Conservation (phyloP, 2,329 filamentous ascomycete genomes). For the Parastagonospora nodorum region DNA sequence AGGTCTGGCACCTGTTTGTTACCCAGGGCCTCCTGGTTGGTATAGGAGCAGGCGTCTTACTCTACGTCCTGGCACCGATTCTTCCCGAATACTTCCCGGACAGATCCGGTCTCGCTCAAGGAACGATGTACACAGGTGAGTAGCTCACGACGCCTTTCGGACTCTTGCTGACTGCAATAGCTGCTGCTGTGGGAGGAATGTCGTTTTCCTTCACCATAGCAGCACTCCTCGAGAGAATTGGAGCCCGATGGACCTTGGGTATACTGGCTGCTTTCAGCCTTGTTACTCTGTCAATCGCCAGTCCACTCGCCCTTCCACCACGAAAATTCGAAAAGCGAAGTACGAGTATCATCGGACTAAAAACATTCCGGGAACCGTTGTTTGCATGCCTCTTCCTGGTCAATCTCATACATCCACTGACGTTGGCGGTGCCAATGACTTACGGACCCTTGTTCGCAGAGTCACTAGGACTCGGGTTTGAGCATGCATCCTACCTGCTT, state of each 20-base stretch:
- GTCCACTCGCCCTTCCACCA: constrained; percentile 42
- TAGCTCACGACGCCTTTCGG: neutral
- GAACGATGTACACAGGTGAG: constrained; percentile 18
- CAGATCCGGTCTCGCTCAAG: constrained; percentile 47
- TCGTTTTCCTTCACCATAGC: constrained; percentile 33
- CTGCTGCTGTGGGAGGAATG: constrained; percentile 18
- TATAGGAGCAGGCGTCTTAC: constrained; percentile 52
- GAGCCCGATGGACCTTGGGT: constrained; percentile 53
- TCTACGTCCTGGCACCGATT: constrained; percentile 52
- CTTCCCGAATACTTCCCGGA: constrained; percentile 57
- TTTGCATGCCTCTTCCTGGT: constrained; percentile 51
- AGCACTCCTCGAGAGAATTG: constrained; percentile 49
- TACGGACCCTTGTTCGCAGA: constrained; percentile 57
- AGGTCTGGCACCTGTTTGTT: constrained; percentile 48
- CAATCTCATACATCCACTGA: constrained; percentile 48
- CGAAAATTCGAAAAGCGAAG: constrained; percentile 46
- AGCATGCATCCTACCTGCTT: constrained; percentile 51
- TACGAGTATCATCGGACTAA: constrained; percentile 48
- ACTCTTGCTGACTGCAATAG: constrained; percentile 7
- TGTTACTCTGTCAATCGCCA: constrained; percentile 46
- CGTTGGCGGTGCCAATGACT: constrained; percentile 53
- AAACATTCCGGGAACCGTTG: constrained; percentile 45
- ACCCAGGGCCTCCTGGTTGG: constrained; percentile 54
- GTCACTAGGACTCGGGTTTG: constrained; percentile 49
- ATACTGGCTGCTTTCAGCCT: constrained; percentile 48